A percentile compares a stretch with the other conserved stretches of the same genome.
Conservation (phyloP, 495 filamentous ascomycete genomes). For the Neurospora hispaniola region DNA sequence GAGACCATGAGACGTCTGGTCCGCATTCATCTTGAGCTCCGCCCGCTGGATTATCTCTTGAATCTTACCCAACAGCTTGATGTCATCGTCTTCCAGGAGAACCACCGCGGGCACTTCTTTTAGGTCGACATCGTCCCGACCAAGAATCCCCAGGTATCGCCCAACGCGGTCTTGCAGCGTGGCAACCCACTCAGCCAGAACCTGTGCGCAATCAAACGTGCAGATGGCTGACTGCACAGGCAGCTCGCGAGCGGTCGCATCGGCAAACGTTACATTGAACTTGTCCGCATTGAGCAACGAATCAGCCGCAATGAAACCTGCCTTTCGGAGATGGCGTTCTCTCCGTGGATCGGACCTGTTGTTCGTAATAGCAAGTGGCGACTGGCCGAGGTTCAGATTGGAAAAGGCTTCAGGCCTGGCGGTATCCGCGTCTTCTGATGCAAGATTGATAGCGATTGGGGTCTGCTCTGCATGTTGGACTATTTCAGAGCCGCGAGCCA, state of each 20-base stretch:
- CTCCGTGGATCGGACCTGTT: slow-evolving; percentile 37
- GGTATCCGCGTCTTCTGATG: slow-evolving; percentile 39
- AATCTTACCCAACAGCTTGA: slow-evolving; percentile 77
- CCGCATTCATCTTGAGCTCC: slow-evolving; percentile 66
- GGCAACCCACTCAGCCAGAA: slow-evolving; percentile 91
- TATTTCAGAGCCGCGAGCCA: slow-evolving; percentile 65
- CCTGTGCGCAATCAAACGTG: slow-evolving; percentile 91
- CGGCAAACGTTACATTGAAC: slow-evolving; percentile 75
- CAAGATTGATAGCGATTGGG: slow-evolving; percentile 38
- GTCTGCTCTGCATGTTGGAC: slow-evolving; percentile 63
- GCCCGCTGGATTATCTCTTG: slow-evolving; percentile 68
- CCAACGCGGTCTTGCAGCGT: slow-evolving; percentile 94
- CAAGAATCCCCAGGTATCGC: slow-evolving; percentile 74
- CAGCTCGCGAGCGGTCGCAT: slow-evolving; percentile 79
- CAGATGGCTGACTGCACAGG: slow-evolving; percentile 90
- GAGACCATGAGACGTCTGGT: slow-evolving; percentile 20
- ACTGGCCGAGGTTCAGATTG: slow-evolving; percentile 15
- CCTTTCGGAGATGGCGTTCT: slow-evolving; percentile 84
- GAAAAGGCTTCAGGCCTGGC: slow-evolving; percentile 6
- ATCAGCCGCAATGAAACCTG: slow-evolving; percentile 89
- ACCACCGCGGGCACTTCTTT: slow-evolving; percentile 71
- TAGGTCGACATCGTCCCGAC: slow-evolving; percentile 69
- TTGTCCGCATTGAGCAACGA: slow-evolving; percentile 85
- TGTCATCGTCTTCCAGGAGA: slow-evolving; percentile 86
- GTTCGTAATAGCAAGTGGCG: slow-evolving; percentile 9